Evolutionary conservation across 2,329 filamentous ascomycete species (phyloP), one percentile per base, ranked within the genome.

Genomic region (Zasmidium citrigriseum): DNA sequence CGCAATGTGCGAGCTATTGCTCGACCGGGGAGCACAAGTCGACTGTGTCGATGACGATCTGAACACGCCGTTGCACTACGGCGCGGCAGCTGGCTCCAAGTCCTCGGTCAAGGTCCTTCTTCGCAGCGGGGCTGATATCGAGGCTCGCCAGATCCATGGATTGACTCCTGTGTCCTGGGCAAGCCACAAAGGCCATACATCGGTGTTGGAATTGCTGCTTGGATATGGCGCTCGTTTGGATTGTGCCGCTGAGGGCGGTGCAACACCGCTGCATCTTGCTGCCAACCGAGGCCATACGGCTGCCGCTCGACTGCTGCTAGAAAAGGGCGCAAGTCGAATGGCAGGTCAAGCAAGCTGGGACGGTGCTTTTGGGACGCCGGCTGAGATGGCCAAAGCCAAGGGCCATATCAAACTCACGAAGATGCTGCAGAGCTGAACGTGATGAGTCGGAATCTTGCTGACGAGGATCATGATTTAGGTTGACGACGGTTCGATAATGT

Each of bases 1-100:
- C 48, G 68, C 67, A 2, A 67, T 71, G 64, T 67, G 64, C 54
- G 66, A 66, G 56, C 55, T 72, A 1, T 54, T 72, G 18, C 62
- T 70, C 18, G 66, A 68, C 16, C 62, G 63, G 20, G 68, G 69
- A 14, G 69, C 69, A 10, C 62, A 66, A 20, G 63, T 67, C 2
- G 67, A 70, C 38, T 56, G 59, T n/a, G 20, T 59, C 16, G 69
- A 71, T 44, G 64, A 67, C 21, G 64, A 68, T 4, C 18, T 52
- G 18, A 68, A 68, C 18, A 70, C 69, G 10, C 55, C 69, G 3
- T 47, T 72, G 23, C 69, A 70, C 48, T 69, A 69, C 50, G 68
- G 69, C n/a, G 60, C 67, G 14, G 66, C 64, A 24, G 64, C 55
- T 5, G 67, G 67, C 10, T 67, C 60, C 1, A 52, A 56, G 2